Conservation (phyloP, 495 filamentous ascomycete species). For the Penicillium samsonianum region DNA sequence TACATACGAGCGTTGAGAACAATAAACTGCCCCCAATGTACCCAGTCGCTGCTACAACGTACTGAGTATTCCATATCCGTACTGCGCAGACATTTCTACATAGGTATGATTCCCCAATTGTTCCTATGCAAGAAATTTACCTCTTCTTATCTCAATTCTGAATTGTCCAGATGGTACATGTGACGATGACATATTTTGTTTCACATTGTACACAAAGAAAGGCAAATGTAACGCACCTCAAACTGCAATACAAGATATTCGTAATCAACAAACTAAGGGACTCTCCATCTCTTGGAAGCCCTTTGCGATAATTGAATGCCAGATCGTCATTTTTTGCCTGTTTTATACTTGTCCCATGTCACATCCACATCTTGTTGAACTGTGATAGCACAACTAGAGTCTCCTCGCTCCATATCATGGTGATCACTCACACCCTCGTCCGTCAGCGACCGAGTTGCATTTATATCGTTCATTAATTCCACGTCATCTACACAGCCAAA, state of each 20-base stretch:
- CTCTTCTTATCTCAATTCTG: not conserved
- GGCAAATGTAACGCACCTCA: not conserved
- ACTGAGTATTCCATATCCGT: not conserved
- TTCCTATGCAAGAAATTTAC: not conserved
- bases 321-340: not conserved
- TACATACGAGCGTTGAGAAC: not conserved
- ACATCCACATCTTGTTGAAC: not conserved
- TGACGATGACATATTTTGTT: not conserved
- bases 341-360: not conserved
- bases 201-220: not conserved
- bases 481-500: not conserved
- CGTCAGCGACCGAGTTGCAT: not conserved
- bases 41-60: not conserved
- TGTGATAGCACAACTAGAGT: not conserved
- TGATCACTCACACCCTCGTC: not conserved
- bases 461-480: not conserved
- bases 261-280: not conserved
- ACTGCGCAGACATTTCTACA: not conserved
- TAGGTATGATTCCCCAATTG: not conserved
- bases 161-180: not conserved
- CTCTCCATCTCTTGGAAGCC: not conserved
- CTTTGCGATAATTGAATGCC: not conserved
- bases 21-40: not conserved
- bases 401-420: not conserved
- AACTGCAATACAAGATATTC: not conserved